Evolutionary conservation across 345 rosid species (phyloP), one percentile per base, ranked within the genome.

Genomic region (Acer negundo): DNA sequence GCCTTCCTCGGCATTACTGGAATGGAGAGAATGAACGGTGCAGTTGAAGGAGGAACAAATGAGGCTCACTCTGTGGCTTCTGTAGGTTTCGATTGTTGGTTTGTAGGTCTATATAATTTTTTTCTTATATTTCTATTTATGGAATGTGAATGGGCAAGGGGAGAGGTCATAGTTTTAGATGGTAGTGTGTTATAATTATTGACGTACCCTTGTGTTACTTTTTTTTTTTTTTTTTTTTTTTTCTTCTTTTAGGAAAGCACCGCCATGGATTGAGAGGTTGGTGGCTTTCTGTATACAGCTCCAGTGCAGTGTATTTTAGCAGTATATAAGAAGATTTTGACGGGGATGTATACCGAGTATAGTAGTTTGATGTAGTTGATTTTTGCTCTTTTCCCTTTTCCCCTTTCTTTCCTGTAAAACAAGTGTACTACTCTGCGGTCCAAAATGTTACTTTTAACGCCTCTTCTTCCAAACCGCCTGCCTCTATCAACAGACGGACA

Each of bases 271-370:
- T 35, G 44, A 40, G 76, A 80, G 80, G 63, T 40, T 64, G 82
- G 74, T 73, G 55, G 75, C 76, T 56, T 79, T 76, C 81, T 74
- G 59, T 70, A 81, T 56, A 76, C 84, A 84, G 78, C 80, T 84
- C 79, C 66, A 76, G 42, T 84, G 87, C 66, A 76, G 47, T 84
- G 89, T 87, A 89, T 84, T 85, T 77, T 87, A 84, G 82, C 68
- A 71, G 69, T 85, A 81, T 77, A 85, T 89, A 86, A 63, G 80
- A 75, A 80, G 87, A 77, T 84, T 89, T 89, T 85, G 85, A 47
- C 55, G 81, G 81, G 81, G 80, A 71, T 87, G 84, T 81, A 78
- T 81, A 81, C 84, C 35, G 78, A 84, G 88, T 82, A 80, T 78
- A 77, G 49, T 11, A 42, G 80, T 70, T 76, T 79, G 75, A 23